Evolutionary conservation across 2,329 filamentous ascomycete species (phyloP).

Genomic region (Tolypocladium endophyticum): DNA sequence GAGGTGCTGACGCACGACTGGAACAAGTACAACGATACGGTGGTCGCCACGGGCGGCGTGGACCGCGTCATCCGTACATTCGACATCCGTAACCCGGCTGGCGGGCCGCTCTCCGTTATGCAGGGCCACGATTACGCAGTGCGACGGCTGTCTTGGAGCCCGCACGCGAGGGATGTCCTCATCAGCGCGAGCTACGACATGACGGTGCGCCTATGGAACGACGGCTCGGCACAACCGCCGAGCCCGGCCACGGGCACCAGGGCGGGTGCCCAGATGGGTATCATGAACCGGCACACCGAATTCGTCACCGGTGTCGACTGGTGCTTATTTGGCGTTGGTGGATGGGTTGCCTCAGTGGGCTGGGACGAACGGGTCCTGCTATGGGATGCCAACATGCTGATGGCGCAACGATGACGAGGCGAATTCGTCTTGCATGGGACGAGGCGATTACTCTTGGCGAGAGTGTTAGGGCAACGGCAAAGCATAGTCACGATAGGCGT

Average conservation of each 20-base stretch:
- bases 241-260: constrained; percentile 25
- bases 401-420: constrained; percentile 15
- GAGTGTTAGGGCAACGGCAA: background rate
- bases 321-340: constrained; percentile 91
- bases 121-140: constrained; percentile 88
- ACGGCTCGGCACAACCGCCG: constrained; percentile 42
- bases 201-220: constrained; percentile 90
- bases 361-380: constrained; percentile 90
- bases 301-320: constrained; percentile 95
- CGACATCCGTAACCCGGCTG: constrained; percentile 68
- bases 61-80: constrained; percentile 83
- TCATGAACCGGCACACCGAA: constrained; percentile 90
- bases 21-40: constrained; percentile 89
- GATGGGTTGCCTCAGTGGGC: constrained; percentile 88
- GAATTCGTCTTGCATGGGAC: background rate
- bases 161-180: constrained; percentile 80
- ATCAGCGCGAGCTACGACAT: constrained; percentile 94
- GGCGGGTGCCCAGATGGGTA: constrained; percentile 62
- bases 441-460: background rate
- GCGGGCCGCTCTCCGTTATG: constrained; percentile 63
- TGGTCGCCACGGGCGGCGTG: constrained; percentile 82
- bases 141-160: constrained; percentile 78
- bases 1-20: constrained; percentile 94
- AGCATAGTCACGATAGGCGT: background rate
- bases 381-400: constrained; percentile 67